These are phyloP conservation scores for Chrysoporthe cubensis DNA, from an alignment of 2,329 filamentous ascomycete species.

Conservation along the genomic window DNA sequence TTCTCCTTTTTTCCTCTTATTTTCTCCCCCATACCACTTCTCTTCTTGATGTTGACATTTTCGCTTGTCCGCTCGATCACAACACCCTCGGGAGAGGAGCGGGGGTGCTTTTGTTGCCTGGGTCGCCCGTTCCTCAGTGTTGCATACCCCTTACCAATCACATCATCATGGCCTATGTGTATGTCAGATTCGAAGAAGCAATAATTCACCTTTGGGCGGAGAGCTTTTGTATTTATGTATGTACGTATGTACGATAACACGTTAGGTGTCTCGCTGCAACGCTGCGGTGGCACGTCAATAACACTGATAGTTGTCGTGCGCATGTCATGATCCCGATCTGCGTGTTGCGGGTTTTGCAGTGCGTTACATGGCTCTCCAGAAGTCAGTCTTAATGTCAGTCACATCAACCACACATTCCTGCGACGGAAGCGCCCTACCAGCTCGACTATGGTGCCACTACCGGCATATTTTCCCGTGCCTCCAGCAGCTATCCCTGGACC, in stretches of 20 bases:
- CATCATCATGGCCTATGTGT: neutral
- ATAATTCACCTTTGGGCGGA: neutral
- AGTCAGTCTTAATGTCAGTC: too few species aligned
- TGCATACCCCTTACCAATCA: neutral
- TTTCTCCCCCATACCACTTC: neutral
- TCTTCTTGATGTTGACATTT: neutral
- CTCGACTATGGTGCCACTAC: too few species aligned
- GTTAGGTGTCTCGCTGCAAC: neutral
- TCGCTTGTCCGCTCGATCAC: neutral
- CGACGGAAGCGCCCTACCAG: too few species aligned
- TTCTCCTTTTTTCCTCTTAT: neutral
- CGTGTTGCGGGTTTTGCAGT: too few species aligned
- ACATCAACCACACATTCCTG: too few species aligned
- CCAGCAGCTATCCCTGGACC: too few species aligned
- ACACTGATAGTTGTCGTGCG: neutral
- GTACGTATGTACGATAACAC: slow-evolving; percentile 11
- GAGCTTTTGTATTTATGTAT: neutral
- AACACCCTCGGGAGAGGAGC: neutral
- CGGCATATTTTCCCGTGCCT: too few species aligned
- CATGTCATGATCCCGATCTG: neutral
- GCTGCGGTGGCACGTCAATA: neutral
- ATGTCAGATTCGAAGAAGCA: neutral
- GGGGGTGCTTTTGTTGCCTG: neutral
- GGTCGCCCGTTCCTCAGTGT: neutral
- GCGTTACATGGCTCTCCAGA: too few species aligned